A percentile compares a stretch with the other conserved stretches of the same genome.
These are phyloP conservation scores for Rhodosporidiobolus sp. DNA, from an alignment of 768 basidiomycete species.

Conservation along the genomic window DNA sequence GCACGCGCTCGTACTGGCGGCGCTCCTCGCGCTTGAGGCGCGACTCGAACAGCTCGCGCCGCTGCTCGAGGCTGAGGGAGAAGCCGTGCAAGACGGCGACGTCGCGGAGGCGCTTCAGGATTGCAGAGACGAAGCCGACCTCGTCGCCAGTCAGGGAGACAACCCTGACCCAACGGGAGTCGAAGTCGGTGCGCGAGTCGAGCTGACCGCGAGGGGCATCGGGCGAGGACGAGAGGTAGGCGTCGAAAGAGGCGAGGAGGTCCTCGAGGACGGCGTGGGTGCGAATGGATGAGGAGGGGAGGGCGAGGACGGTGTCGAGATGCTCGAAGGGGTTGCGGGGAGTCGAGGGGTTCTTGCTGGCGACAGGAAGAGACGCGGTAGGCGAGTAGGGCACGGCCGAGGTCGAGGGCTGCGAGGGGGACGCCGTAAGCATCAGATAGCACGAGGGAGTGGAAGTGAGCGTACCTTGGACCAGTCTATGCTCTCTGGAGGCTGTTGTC, in stretches of 20 bases:
- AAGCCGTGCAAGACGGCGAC: background rate
- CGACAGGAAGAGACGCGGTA: background rate
- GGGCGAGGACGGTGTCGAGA: background rate
- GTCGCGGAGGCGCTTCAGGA: constrained; percentile 4
- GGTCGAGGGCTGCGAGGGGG: constrained; percentile 25
- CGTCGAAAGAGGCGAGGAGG: background rate
- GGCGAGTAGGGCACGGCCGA: constrained; percentile 29
- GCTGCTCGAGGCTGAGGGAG: background rate
- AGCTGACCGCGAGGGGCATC: background rate
- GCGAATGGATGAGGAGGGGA: background rate
- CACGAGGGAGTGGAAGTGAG: background rate
- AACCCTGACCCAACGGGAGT: background rate
- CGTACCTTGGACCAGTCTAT: constrained; percentile 29
- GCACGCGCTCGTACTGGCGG: background rate
- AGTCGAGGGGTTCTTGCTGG: background rate
- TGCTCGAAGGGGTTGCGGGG: background rate
- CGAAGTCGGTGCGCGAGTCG: background rate
- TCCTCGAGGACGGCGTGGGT: background rate
- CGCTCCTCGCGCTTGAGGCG: background rate
- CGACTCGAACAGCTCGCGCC: background rate
- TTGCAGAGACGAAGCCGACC: background rate
- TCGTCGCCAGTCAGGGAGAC: background rate
- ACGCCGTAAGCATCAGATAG: background rate
- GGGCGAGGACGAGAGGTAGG: background rate
- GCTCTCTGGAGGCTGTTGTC: background rate